Conservation (phyloP, 2,329 filamentous ascomycete genomes). For the Penicillium occitanis region DNA sequence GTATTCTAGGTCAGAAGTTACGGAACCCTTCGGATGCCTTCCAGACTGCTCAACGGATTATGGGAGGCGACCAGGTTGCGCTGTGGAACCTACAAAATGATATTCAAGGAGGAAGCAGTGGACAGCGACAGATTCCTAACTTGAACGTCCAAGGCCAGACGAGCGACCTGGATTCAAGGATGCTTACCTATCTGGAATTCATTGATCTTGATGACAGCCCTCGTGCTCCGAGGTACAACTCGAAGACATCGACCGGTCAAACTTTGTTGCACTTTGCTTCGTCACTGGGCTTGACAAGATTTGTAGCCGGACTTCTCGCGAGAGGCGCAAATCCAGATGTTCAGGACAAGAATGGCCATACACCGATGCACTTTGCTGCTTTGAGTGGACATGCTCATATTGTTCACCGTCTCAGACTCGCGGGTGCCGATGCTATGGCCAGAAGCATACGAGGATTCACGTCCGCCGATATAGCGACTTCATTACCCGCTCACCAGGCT, state of each 20-base stretch:
- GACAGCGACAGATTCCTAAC: constrained; percentile 46
- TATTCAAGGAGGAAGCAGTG: constrained; percentile 44
- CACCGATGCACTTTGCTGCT: constrained; percentile 77
- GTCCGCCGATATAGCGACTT: constrained; percentile 68
- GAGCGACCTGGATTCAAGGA: constrained; percentile 62
- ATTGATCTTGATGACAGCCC: constrained; percentile 75
- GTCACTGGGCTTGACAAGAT: constrained; percentile 70
- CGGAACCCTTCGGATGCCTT: constrained; percentile 50
- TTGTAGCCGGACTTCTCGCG: constrained; percentile 73
- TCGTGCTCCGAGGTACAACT: constrained; percentile 65
- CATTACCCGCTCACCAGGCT: constrained; percentile 62
- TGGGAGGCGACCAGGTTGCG: constrained; percentile 46
- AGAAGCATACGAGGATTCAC: constrained; percentile 69
- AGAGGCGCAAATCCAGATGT: constrained; percentile 75
- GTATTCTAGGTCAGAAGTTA: constrained; percentile 49
- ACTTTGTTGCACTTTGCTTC: constrained; percentile 79
- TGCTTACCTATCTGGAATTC: constrained; percentile 73
- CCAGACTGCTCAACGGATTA: constrained; percentile 50
- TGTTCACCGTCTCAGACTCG: constrained; percentile 69
- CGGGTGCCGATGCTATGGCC: constrained; percentile 69
- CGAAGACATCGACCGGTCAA: constrained; percentile 66
- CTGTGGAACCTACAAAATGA: constrained; percentile 51
- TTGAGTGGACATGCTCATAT: constrained; percentile 75
- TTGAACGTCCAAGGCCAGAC: constrained; percentile 45
- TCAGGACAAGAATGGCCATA: constrained; percentile 76